phyloP scores from a whole-genome alignment of 768 basidiomycete species.

The Mycena chlorophos region DNA sequence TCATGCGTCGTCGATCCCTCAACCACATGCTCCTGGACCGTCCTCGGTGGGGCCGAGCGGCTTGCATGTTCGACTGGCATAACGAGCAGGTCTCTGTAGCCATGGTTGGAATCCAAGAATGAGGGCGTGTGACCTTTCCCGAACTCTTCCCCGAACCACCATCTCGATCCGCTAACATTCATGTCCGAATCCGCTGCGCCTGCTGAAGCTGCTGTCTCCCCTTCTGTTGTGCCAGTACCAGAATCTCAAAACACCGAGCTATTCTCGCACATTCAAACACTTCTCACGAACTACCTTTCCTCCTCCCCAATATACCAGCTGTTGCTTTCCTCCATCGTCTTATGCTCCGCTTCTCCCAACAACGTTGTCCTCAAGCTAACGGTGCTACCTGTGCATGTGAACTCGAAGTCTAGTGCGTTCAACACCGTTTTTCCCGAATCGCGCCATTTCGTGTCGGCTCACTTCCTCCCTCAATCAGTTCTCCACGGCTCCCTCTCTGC shows the following conservation, averaged over 20 bases:
- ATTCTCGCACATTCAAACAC: background rate
- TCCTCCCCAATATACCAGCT: constrained; percentile 20
- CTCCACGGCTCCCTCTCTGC: constrained; percentile 20
- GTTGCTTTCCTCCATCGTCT: constrained; percentile 10
- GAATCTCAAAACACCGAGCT: background rate
- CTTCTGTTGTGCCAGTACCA: background rate
- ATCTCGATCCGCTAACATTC: too few relatives aligned
- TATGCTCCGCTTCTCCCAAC: constrained; percentile 3
- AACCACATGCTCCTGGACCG: too few relatives aligned
- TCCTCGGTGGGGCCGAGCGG: too few relatives aligned
- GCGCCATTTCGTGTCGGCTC: background rate
- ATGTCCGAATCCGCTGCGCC: background rate
- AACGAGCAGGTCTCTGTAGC: too few relatives aligned
- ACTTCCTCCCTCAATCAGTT: constrained; percentile 8
- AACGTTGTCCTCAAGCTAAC: constrained; percentile 11
- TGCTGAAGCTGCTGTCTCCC: too few relatives aligned
- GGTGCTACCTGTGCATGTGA: constrained; percentile 19
- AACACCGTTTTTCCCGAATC: background rate
- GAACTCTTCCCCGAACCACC: too few relatives aligned
- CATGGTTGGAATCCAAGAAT: too few relatives aligned
- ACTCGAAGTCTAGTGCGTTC: constrained; percentile 17
- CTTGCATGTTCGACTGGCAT: too few relatives aligned
- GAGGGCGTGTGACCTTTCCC: too few relatives aligned
- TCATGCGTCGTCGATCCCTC: too few relatives aligned
- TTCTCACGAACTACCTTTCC: constrained; percentile 14